These are phyloP conservation scores for Colletotrichum navitas DNA, from an alignment of 2,329 filamentous ascomycete species.

Conservation along the genomic window DNA sequence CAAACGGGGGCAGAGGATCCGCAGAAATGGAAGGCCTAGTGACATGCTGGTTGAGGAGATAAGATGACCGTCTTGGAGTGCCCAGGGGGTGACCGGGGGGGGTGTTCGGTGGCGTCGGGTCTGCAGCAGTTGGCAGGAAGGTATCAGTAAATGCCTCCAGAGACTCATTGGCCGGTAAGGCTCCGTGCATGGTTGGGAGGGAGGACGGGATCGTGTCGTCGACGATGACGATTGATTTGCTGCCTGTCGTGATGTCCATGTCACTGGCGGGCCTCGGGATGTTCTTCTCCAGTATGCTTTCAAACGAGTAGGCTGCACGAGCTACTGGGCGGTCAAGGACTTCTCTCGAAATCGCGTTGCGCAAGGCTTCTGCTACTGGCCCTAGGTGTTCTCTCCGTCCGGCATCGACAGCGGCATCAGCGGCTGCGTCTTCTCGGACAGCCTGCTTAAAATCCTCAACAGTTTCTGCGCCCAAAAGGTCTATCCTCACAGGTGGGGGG, in stretches of 20 bases:
- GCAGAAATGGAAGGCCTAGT: constrained; percentile 52
- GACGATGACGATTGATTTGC: constrained; percentile 90
- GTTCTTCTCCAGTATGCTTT: constrained; percentile 50
- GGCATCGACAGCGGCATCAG: constrained; percentile 49
- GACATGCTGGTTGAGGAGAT: constrained; percentile 64
- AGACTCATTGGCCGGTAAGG: constrained; percentile 60
- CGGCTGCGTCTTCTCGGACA: constrained; percentile 73
- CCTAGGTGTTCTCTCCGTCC: constrained; percentile 41
- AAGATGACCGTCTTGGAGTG: constrained; percentile 68
- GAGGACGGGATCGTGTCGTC: constrained; percentile 72
- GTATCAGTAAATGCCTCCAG: constrained; percentile 67
- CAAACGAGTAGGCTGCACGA: constrained; percentile 58
- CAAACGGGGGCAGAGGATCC: constrained; percentile 60
- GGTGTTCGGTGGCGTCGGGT: constrained; percentile 72
- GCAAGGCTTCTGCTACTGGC: constrained; percentile 24
- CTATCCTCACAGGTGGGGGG: constrained; percentile 75
- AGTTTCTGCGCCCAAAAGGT: constrained; percentile 83
- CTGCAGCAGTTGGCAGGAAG: constrained; percentile 61
- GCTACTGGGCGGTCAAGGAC: constrained; percentile 58
- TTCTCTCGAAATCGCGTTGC: constrained; percentile 44
- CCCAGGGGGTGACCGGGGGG: constrained; percentile 62
- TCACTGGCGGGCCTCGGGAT: constrained; percentile 63
- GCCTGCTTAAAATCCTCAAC: constrained; percentile 84
- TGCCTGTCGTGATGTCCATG: constrained; percentile 78
- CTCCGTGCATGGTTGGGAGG: constrained; percentile 65